Conservation (phyloP, 345 rosid genomes). For the Orychophragmus violaceus region DNA sequence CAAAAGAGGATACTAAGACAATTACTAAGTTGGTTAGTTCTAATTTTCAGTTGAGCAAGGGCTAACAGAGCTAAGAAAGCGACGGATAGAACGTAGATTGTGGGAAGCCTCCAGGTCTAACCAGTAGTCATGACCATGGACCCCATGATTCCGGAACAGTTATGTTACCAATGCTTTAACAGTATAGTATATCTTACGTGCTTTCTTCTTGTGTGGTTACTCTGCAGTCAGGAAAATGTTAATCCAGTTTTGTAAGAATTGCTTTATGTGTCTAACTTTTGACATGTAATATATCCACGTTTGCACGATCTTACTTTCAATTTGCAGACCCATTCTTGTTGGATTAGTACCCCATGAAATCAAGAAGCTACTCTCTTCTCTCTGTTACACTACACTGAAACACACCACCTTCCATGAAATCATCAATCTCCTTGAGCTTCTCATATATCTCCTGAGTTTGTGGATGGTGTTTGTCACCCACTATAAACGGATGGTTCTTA, state of each 20-base stretch:
- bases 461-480: conserved; percentile 72
- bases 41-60: conserved; percentile 74
- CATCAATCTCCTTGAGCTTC: conserved; percentile 48
- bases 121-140: conserved; percentile 24
- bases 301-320: not conserved
- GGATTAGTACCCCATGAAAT: not conserved
- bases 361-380: conserved; percentile 53
- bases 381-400: conserved; percentile 38
- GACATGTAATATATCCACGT: conserved; percentile 26
- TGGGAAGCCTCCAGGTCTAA: conserved; percentile 78
- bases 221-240: conserved; percentile 18
- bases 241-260: conserved; percentile 29
- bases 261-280: conserved; percentile 12
- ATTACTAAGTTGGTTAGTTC: not conserved
- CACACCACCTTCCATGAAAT: conserved; percentile 32
- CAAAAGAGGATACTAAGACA: not conserved
- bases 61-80: conserved; percentile 73
- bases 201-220: conserved; percentile 13
- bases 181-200: conserved; percentile 7
- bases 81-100: conserved; percentile 71
- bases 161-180: conserved; percentile 19
- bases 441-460: conserved; percentile 45
- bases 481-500: conserved; percentile 57
- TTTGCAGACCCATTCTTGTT: conserved; percentile 2
- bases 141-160: not conserved